Evolutionary conservation across 805 yeast species (phyloP).

Genomic region (Spathaspora gorwiae): DNA sequence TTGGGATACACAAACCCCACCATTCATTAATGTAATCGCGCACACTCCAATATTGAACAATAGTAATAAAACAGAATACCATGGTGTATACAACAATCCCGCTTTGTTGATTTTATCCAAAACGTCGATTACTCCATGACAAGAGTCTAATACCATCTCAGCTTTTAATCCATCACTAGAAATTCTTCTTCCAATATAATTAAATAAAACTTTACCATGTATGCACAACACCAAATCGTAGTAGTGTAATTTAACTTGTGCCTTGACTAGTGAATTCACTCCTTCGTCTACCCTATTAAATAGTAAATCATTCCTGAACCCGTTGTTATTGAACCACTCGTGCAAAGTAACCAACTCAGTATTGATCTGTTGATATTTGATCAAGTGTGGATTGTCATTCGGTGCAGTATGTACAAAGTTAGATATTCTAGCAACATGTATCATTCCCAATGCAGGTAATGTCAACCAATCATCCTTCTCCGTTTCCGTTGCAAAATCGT

Average conservation of each 20-base stretch:
- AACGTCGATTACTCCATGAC: constrained; percentile 25
- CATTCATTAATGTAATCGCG: constrained; percentile 38
- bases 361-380: constrained; percentile 29
- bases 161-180: constrained; percentile 27
- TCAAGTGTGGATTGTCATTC: constrained; percentile 20
- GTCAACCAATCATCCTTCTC: constrained; percentile 47
- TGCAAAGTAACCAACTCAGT: constrained; percentile 24
- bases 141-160: constrained; percentile 26
- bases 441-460: constrained; percentile 41
- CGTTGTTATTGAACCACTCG: constrained; percentile 30
- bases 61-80: constrained; percentile 47
- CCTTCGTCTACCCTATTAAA: constrained; percentile 9
- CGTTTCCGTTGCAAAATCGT: constrained; percentile 22
- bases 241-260: constrained; percentile 36
- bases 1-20: constrained; percentile 29
- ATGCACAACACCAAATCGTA: constrained; percentile 32
- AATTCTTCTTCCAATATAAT: constrained; percentile 28
- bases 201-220: constrained; percentile 32
- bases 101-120: constrained; percentile 24
- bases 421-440: constrained; percentile 39
- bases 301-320: constrained; percentile 25
- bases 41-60: constrained; percentile 43
- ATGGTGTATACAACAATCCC: constrained; percentile 38
- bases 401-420: constrained; percentile 29
- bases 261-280: constrained; percentile 20